These are phyloP conservation scores for Naegleria gruberi DNA, from an alignment of 208 protist genomes.

Conservation along the genomic window DNA sequence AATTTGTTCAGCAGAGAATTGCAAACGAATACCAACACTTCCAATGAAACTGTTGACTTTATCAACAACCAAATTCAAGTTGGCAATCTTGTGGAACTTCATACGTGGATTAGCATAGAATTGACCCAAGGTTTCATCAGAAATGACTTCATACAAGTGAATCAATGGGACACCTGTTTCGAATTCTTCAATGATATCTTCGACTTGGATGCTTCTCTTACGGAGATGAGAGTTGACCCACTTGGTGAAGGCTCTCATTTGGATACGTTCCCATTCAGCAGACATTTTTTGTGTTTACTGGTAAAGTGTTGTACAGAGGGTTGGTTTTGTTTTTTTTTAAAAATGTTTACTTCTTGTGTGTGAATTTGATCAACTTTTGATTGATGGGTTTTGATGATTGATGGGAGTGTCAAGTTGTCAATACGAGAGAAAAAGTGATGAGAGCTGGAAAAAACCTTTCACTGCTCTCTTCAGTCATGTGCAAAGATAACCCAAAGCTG, in stretches of 20 bases:
- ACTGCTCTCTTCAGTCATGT: too few species aligned
- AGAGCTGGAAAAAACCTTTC: too few species aligned
- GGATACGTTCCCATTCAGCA: conserved; percentile 13
- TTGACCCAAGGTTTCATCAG: conserved; percentile 26
- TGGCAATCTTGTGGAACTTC: conserved; percentile 39
- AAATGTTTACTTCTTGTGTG: too few species aligned
- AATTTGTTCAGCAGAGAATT: conserved; percentile 35
- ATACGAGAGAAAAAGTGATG: too few species aligned
- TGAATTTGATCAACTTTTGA: too few species aligned
- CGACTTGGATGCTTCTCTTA: conserved; percentile 31
- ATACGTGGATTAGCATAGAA: conserved; percentile 32
- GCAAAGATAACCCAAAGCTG: too few species aligned
- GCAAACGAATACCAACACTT: conserved; percentile 16
- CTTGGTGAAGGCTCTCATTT: conserved; percentile 40
- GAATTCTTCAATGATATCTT: conserved; percentile 40
- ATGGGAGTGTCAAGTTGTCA: too few species aligned
- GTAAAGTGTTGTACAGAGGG: too few species aligned
- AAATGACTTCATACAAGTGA: conserved; percentile 37
- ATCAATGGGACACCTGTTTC: conserved; percentile 35
- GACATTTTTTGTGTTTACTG: not conserved
- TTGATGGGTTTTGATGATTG: too few species aligned
- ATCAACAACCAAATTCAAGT: conserved; percentile 33
- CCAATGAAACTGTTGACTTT: conserved; percentile 26
- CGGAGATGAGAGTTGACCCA: conserved; percentile 45
- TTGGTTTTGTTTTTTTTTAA: too few species aligned